Evolutionary conservation across 768 basidiomycete species (phyloP).

Genomic region (Tulasnella sp.): DNA sequence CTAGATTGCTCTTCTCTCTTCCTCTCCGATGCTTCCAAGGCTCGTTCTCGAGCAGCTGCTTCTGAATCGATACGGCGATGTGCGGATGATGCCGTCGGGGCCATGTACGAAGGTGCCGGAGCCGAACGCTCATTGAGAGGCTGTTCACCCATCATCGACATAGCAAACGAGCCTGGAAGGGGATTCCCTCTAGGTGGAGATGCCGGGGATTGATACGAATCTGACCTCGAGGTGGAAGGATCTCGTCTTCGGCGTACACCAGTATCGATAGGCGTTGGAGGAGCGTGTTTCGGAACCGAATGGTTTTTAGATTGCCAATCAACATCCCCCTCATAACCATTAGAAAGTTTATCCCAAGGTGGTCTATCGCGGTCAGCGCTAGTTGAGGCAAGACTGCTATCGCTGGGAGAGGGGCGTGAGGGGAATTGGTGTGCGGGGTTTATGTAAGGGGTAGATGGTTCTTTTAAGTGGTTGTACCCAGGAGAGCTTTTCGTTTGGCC

Average conservation of each 20-base stretch:
- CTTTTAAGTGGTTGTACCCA: no score
- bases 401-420: background rate
- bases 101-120: constrained; percentile 30
- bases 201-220: constrained; percentile 5
- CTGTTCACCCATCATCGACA: constrained; percentile 17
- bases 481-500: constrained; percentile 1
- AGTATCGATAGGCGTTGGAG: constrained; percentile 34
- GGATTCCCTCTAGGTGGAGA: background rate
- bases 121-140: constrained; percentile 17
- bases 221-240: constrained; percentile 11
- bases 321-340: constrained; percentile 14
- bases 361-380: constrained; percentile 1
- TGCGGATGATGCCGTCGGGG: constrained; percentile 27
- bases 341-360: constrained; percentile 6
- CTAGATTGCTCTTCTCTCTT: constrained; percentile 16
- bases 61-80: constrained; percentile 30
- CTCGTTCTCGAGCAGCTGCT: constrained; percentile 39
- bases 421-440: background rate
- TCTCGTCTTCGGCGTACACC: constrained; percentile 24
- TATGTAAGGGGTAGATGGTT: no score
- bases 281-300: constrained; percentile 10
- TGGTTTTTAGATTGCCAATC: constrained; percentile 1
- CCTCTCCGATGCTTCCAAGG: constrained; percentile 31
- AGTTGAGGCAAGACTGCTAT: constrained; percentile 5
- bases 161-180: background rate